These are phyloP conservation scores for Ustilago sp. DNA, from an alignment of 1,284 basidiomycete genomes.

Conservation along the genomic window DNA sequence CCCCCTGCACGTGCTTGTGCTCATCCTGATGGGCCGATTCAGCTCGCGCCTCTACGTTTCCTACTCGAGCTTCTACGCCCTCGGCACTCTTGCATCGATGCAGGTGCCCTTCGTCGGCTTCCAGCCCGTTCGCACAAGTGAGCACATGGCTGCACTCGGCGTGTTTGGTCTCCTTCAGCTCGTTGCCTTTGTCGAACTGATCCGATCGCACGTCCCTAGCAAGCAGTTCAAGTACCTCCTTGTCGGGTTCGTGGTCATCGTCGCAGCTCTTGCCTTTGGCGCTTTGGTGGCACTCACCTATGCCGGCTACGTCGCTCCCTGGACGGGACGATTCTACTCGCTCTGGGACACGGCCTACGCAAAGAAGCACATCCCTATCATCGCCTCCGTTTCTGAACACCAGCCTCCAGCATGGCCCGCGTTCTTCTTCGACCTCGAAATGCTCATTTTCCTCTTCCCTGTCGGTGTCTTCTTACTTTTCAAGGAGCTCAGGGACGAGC, in stretches of 20 bases:
- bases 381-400: constrained; percentile 99
- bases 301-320: constrained; percentile 95
- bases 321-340: constrained; percentile 99
- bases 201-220: constrained; percentile 88
- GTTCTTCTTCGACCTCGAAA: constrained; percentile 99
- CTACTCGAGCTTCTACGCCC: constrained; percentile 97
- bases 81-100: constrained; percentile 97
- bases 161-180: constrained; percentile 98
- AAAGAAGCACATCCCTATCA: constrained; percentile 96
- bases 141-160: constrained; percentile 98
- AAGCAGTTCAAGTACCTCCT: constrained; percentile 88
- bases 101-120: constrained; percentile 99
- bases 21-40: constrained; percentile 97
- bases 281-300: constrained; percentile 79
- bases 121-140: constrained; percentile 95
- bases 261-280: constrained; percentile 76
- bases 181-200: constrained; percentile 90
- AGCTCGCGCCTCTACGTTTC: constrained; percentile 91
- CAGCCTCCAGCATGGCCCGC: constrained; percentile 99
- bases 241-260: constrained; percentile 74
- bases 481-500: constrained; percentile 92
- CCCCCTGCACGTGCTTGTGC: constrained; percentile 90
- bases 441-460: constrained; percentile 97
- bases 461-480: constrained; percentile 95
- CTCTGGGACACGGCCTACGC: constrained; percentile 99